Evolutionary conservation across 306 rosid species (phyloP).

Genomic region (Quercus aquifolioides): DNA sequence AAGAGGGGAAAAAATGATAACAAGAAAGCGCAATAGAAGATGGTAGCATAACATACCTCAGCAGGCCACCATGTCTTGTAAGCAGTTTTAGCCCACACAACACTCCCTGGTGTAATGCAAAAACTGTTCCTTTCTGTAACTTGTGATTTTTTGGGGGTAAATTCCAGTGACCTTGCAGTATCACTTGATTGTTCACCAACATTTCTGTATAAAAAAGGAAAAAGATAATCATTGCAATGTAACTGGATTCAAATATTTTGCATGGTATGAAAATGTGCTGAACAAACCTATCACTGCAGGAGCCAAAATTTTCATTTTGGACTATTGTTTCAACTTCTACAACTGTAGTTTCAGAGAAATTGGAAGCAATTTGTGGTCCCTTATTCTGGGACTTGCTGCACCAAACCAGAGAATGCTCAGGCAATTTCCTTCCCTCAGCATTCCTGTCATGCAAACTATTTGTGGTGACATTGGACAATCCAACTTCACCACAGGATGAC

Average conservation of each 20-base stretch:
- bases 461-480: slow-evolving; percentile 24
- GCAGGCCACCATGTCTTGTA: slow-evolving; percentile 59
- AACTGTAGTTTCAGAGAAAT: slow-evolving; percentile 29
- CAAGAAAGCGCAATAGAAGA: slow-evolving; percentile 2
- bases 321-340: slow-evolving; percentile 33
- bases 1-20: background rate
- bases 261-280: background rate
- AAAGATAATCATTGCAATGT: background rate
- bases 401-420: slow-evolving; percentile 27
- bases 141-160: slow-evolving; percentile 30
- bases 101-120: slow-evolving; percentile 43
- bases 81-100: slow-evolving; percentile 48
- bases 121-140: slow-evolving; percentile 35
- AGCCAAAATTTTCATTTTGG: slow-evolving; percentile 21
- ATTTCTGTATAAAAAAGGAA: slow-evolving; percentile 24
- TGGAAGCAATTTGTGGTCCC: slow-evolving; percentile 40
- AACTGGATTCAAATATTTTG: slow-evolving; percentile 13
- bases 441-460: slow-evolving; percentile 31
- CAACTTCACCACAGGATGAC: slow-evolving; percentile 45
- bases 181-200: slow-evolving; percentile 15
- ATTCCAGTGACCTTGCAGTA: slow-evolving; percentile 27
- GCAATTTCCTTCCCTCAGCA: slow-evolving; percentile 22
- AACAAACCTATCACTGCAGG: slow-evolving; percentile 37
- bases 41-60: slow-evolving; percentile 37
- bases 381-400: slow-evolving; percentile 36